Evolutionary conservation across 257 asterid genomes (phyloP).

Genomic region (Forsythia viridissima): DNA sequence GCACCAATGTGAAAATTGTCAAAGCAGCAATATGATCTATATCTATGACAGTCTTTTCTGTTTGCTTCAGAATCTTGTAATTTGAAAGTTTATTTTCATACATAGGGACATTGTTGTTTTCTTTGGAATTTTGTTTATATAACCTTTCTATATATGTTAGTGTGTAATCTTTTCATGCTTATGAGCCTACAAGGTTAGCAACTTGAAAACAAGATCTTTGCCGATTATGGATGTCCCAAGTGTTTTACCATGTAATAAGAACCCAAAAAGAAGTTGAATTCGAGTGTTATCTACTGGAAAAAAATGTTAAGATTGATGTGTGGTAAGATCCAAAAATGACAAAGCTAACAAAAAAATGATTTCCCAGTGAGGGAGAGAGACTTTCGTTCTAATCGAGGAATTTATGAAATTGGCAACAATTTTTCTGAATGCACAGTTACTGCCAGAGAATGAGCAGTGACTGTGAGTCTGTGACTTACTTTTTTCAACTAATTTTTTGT

Average conservation of each 20-base stretch:
- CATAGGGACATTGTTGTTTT: not conserved
- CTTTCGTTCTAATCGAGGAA: slow-evolving; percentile 1
- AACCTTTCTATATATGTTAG: not conserved
- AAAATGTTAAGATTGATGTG: not conserved
- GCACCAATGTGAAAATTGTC: not conserved
- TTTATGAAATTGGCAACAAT: not conserved
- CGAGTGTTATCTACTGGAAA: not conserved
- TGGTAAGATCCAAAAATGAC: not conserved
- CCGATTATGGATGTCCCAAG: not conserved
- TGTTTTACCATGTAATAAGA: not conserved
- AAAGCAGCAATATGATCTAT: slow-evolving; percentile 12
- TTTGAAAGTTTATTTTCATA: not conserved
- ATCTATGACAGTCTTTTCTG: slow-evolving; percentile 6
- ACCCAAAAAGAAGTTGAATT: not conserved
- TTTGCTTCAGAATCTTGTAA: not conserved
- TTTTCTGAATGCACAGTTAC: not conserved
- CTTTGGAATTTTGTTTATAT: slow-evolving; percentile 13
- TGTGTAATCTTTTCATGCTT: not conserved
- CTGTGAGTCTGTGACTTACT: not conserved
- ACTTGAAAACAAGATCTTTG: not conserved
- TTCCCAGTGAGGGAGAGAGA: not conserved
- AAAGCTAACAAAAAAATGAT: not conserved
- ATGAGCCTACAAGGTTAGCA: not conserved
- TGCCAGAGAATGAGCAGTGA: slow-evolving; percentile 9
- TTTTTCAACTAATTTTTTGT: not conserved